phyloP scores from a whole-genome alignment of 1,284 basidiomycete species.

The Cryptococcus depauperatus region DNA sequence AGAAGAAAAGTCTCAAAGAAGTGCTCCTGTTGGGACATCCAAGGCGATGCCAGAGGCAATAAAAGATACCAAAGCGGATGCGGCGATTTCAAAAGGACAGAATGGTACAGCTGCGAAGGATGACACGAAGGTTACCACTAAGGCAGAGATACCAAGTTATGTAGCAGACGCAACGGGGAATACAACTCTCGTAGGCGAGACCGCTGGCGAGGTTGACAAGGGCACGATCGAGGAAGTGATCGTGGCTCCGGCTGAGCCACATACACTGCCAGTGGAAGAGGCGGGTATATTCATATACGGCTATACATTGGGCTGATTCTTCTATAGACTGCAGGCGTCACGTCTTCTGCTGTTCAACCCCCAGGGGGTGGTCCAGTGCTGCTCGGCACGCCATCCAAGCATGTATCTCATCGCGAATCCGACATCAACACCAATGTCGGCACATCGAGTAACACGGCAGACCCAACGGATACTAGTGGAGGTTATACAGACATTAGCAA shows the following conservation, averaged over 20 bases:
- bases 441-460: slow-evolving; percentile 11
- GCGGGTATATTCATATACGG: slow-evolving; percentile 15
- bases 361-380: slow-evolving; percentile 55
- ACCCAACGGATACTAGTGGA: slow-evolving; percentile 27
- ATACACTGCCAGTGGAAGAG: slow-evolving; percentile 35
- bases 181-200: slow-evolving; percentile 3
- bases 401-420: slow-evolving; percentile 25
- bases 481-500: slow-evolving; percentile 29
- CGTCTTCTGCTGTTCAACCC: slow-evolving; percentile 60
- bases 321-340: slow-evolving; percentile 57
- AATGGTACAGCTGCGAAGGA: background rate
- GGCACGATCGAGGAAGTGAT: slow-evolving; percentile 19
- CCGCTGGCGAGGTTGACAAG: slow-evolving; percentile 5
- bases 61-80: background rate
- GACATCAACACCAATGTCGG: slow-evolving; percentile 16
- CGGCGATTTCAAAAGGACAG: background rate
- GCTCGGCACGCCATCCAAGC: slow-evolving; percentile 23
- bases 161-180: background rate
- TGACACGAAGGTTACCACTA: background rate
- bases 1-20: slow-evolving; percentile 18
- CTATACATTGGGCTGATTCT: background rate
- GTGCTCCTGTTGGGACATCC: slow-evolving; percentile 3
- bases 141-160: background rate
- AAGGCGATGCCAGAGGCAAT: slow-evolving; percentile 1
- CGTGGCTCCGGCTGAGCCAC: slow-evolving; percentile 28